Conservation (phyloP, 2,329 filamentous ascomycete species). For the Penicillium crustosum region DNA sequence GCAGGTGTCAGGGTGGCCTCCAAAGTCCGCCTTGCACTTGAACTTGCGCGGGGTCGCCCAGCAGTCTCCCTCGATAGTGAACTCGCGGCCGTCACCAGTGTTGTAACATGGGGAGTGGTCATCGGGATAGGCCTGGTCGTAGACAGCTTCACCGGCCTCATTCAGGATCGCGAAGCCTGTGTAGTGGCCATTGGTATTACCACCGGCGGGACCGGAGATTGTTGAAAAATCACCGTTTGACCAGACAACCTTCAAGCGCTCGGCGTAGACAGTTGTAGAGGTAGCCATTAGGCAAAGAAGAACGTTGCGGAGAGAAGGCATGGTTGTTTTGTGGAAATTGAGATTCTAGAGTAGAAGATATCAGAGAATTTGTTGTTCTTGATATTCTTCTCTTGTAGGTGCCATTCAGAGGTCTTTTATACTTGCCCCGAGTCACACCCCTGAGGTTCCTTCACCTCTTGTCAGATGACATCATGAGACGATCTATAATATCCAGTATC, state of each 20-base stretch:
- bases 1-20: constrained; percentile 14
- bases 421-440: background rate
- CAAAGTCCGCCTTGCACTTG: constrained; percentile 16
- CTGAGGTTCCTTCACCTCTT: too few species aligned
- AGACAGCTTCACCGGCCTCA: constrained; percentile 14
- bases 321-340: background rate
- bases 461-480: too few species aligned
- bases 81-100: constrained; percentile 13
- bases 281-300: constrained; percentile 13
- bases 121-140: constrained; percentile 13
- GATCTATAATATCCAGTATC: too few species aligned
- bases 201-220: constrained; percentile 15
- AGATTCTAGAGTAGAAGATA: background rate
- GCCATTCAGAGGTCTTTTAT: background rate
- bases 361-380: background rate
- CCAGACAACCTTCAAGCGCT: constrained; percentile 17
- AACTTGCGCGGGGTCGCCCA: constrained; percentile 16
- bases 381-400: background rate
- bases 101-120: constrained; percentile 17
- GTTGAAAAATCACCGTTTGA: constrained; percentile 16
- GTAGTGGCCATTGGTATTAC: constrained; percentile 14
- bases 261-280: constrained; percentile 11
- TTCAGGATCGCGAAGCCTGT: constrained; percentile 17
- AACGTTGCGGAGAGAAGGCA: constrained; percentile 10
- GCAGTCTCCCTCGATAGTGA: constrained; percentile 20